Conservation (phyloP, 2,329 filamentous ascomycete species). For the Madurella mycetomatis region DNA sequence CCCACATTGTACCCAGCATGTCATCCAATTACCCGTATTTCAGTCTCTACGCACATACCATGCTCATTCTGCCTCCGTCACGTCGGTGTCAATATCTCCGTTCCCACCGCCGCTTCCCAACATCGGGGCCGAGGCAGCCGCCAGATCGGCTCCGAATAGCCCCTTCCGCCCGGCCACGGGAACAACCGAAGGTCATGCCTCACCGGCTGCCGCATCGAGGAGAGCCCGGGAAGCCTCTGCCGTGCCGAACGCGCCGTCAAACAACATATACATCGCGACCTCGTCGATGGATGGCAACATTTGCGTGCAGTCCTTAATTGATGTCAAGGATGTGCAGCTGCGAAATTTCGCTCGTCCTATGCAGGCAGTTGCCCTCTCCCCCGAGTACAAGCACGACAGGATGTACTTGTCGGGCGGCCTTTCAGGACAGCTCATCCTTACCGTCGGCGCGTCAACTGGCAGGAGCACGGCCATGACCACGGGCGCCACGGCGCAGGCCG, state of each 20-base stretch:
- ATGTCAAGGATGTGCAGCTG: constrained; percentile 83
- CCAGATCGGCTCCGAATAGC: constrained; percentile 34
- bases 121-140: constrained; percentile 38
- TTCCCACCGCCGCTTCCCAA: constrained; percentile 57
- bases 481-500: constrained; percentile 75
- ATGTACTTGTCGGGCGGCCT: constrained; percentile 88
- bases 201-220: constrained; percentile 50
- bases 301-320: constrained; percentile 81
- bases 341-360: constrained; percentile 92
- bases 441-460: constrained; percentile 72
- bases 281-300: constrained; percentile 95
- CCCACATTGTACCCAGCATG: constrained; percentile 55
- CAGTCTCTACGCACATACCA: constrained; percentile 81
- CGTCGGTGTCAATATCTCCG: constrained; percentile 84
- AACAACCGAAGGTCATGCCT: constrained; percentile 39
- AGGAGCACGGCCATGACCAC: constrained; percentile 85
- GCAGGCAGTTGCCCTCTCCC: constrained; percentile 88
- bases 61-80: constrained; percentile 88
- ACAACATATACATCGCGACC: constrained; percentile 88
- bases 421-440: constrained; percentile 82
- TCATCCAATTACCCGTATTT: constrained; percentile 77
- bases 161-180: constrained; percentile 33
- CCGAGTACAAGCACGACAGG: constrained; percentile 84
- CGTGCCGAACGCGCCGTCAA: constrained; percentile 73
- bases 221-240: constrained; percentile 47